A percentile compares a stretch with the other conserved stretches of the same genome.
Evolutionary conservation across 202 grass and related monocot species (phyloP).

Genomic region (Panicum hallii): DNA sequence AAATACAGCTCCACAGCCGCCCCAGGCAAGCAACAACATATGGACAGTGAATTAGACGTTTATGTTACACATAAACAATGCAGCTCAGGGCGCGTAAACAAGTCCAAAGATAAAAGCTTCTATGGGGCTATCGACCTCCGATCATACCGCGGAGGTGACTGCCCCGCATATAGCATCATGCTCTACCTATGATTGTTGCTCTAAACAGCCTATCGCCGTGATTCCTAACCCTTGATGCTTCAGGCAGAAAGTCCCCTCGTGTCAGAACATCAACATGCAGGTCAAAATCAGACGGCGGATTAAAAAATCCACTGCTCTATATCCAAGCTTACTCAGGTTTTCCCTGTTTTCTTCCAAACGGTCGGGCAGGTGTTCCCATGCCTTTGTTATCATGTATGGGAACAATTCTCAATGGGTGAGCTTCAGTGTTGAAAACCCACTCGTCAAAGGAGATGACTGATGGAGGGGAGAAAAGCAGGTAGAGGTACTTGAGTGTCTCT

Average conservation of each 20-base stretch:
- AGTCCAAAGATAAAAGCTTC: conserved; percentile 45
- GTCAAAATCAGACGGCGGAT: conserved; percentile 36
- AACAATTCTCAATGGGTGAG: conserved; percentile 88
- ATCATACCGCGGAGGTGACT: conserved; percentile 34
- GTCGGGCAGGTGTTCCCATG: conserved; percentile 37
- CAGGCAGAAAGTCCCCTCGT: conserved; percentile 28
- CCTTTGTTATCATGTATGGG: conserved; percentile 49
- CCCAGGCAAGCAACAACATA: conserved; percentile 44
- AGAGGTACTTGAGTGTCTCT: conserved; percentile 97
- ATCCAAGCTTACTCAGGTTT: conserved; percentile 50
- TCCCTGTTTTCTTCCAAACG: conserved; percentile 86
- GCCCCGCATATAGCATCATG: conserved; percentile 35
- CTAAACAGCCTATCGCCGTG: conserved; percentile 43
- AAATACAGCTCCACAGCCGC: conserved; percentile 37
- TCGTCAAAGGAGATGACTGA: conserved; percentile 91
- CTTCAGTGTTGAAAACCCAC: conserved; percentile 99
- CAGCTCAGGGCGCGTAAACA: background rate
- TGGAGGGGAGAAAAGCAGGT: conserved; percentile 91
- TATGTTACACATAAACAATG: conserved; percentile 53
- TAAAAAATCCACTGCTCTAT: conserved; percentile 41
- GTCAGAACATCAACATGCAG: conserved; percentile 25
- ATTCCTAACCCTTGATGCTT: conserved; percentile 33
- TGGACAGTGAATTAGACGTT: conserved; percentile 45
- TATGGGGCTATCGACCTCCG: conserved; percentile 38
- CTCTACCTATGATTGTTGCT: conserved; percentile 41